phyloP scores from a whole-genome alignment of 495 filamentous ascomycete species.

The Echria macrotheca region DNA sequence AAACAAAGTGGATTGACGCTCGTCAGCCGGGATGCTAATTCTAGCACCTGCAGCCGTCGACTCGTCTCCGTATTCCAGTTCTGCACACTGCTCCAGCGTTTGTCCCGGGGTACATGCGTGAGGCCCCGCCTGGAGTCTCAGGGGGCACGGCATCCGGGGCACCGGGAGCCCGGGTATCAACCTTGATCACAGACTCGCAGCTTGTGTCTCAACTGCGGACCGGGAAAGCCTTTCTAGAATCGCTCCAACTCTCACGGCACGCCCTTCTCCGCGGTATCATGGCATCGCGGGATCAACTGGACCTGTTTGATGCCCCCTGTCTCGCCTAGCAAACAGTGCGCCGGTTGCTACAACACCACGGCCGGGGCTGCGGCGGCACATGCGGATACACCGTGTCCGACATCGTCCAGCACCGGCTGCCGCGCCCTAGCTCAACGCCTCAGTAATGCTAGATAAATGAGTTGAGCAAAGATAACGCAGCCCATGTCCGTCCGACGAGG shows the following conservation, averaged over 20 bases:
- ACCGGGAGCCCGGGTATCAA: slow-evolving; percentile 4
- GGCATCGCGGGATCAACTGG: background rate
- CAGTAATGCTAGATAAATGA: background rate
- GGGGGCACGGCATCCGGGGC: background rate
- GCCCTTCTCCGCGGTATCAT: background rate
- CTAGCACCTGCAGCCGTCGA: background rate
- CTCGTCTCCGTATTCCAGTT: slow-evolving; percentile 5
- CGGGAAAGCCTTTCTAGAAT: slow-evolving; percentile 12
- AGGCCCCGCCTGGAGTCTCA: slow-evolving; percentile 5
- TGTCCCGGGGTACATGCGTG: slow-evolving; percentile 3
- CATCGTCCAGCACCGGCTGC: too few relatives aligned
- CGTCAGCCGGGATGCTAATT: background rate
- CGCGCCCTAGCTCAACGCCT: too few relatives aligned
- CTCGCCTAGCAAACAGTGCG: too few relatives aligned
- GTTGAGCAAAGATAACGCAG: slow-evolving; percentile 9
- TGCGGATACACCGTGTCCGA: too few relatives aligned
- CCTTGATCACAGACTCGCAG: slow-evolving; percentile 12
- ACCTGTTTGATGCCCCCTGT: too few relatives aligned
- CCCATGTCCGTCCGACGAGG: slow-evolving; percentile 10
- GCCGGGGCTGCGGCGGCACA: too few relatives aligned
- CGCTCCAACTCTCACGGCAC: slow-evolving; percentile 1
- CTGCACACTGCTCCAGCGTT: background rate
- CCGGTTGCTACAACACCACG: too few relatives aligned
- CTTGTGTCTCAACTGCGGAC: slow-evolving; percentile 3
- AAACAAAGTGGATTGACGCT: too few relatives aligned